Percentiles rank a stretch among this genome's conserved stretches.
These are phyloP conservation scores for Arthrobotrys musiformis DNA, from an alignment of 2,329 filamentous ascomycete genomes.

Conservation along the genomic window DNA sequence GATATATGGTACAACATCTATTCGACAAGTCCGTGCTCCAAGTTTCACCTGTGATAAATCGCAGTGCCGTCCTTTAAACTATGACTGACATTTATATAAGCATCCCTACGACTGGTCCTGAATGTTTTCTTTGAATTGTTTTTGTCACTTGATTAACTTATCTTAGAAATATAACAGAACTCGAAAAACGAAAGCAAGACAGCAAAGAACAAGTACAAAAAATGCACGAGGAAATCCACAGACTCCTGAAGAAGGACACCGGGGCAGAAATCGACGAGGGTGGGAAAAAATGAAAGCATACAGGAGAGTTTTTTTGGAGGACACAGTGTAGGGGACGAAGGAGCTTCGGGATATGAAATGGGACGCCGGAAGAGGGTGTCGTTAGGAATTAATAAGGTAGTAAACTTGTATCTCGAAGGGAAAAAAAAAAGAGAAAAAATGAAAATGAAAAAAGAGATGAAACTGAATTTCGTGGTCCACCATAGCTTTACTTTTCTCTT, in stretches of 20 bases:
- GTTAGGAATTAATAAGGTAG: conserved; percentile 46
- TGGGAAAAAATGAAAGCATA: conserved; percentile 10
- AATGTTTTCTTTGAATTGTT: conserved; percentile 35
- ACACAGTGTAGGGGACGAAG: conserved; percentile 11
- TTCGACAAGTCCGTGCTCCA: not conserved
- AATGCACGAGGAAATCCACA: conserved; percentile 31
- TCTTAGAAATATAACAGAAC: conserved; percentile 46
- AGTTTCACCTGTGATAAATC: not conserved
- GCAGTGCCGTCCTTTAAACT: not conserved
- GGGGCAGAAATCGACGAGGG: conserved; percentile 13
- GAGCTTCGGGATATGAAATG: conserved; percentile 3
- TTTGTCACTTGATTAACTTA: conserved; percentile 48
- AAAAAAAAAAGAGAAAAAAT: conserved; percentile 5
- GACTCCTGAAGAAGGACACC: conserved; percentile 50
- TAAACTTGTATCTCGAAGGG: conserved; percentile 24
- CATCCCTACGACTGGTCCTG: not conserved
- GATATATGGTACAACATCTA: not conserved
- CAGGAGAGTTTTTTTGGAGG: conserved; percentile 11
- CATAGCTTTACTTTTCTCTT: conserved; percentile 34
- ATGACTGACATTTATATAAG: not conserved
- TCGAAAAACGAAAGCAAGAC: conserved; percentile 19
- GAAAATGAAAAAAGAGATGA: conserved; percentile 2
- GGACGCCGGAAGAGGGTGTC: conserved; percentile 33
- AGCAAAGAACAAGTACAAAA: conserved; percentile 21
- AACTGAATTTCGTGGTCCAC: conserved; percentile 39